Conservation (phyloP, 208 protist genomes). For the Leishmania braziliensis region DNA sequence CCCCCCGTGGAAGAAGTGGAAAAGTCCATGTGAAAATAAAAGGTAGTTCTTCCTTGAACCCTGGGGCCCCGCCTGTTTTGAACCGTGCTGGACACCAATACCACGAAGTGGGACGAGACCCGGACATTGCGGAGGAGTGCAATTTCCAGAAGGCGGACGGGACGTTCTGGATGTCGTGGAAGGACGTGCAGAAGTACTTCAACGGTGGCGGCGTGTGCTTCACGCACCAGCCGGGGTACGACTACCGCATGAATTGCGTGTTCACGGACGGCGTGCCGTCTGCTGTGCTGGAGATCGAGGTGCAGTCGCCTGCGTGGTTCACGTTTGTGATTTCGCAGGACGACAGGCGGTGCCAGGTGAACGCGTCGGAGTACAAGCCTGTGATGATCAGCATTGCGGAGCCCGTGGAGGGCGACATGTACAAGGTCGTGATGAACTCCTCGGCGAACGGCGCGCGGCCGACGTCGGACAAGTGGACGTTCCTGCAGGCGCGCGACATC, state of each 20-base stretch:
- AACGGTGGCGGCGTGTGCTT: conserved; percentile 87
- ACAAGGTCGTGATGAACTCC: conserved; percentile 78
- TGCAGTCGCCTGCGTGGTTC: conserved; percentile 64
- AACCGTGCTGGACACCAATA: too few species aligned
- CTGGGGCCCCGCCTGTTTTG: too few species aligned
- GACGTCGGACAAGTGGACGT: conserved; percentile 75
- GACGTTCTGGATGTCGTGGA: conserved; percentile 88
- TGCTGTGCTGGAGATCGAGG: conserved; percentile 68
- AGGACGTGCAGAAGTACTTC: conserved; percentile 80
- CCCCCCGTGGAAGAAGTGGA: too few species aligned
- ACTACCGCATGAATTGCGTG: conserved; percentile 77
- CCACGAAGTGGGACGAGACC: conserved; percentile 74
- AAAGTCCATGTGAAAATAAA: too few species aligned
- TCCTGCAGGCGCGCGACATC: conserved; percentile 81
- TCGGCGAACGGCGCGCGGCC: conserved; percentile 64
- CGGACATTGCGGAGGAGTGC: conserved; percentile 68
- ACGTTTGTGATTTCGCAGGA: conserved; percentile 78
- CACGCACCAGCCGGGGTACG: conserved; percentile 53
- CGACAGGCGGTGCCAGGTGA: conserved; percentile 57
- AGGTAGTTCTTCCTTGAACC: too few species aligned
- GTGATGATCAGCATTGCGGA: conserved; percentile 84
- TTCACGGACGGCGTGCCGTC: conserved; percentile 73
- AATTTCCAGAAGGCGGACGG: conserved; percentile 63
- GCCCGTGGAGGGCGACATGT: conserved; percentile 45
- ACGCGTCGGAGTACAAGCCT: conserved; percentile 63